These are phyloP conservation scores for Cystobasidium pallidum DNA, from an alignment of 1,284 basidiomycete genomes.

Conservation along the genomic window DNA sequence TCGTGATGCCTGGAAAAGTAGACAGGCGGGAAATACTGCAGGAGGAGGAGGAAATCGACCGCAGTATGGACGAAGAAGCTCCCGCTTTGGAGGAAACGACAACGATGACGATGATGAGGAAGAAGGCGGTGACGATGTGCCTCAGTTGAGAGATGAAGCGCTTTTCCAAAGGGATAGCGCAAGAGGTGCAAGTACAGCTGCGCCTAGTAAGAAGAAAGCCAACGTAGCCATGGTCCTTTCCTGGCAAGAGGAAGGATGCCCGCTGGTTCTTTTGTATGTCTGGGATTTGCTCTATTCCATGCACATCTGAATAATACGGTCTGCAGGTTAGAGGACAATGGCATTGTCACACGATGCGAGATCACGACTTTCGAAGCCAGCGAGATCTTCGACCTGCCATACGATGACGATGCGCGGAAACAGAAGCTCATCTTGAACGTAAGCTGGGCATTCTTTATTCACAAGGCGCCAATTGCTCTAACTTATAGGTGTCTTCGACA, in stretches of 20 bases:
- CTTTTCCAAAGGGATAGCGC: constrained; percentile 25
- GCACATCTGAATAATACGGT: constrained; percentile 14
- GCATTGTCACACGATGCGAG: constrained; percentile 85
- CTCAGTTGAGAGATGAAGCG: constrained; percentile 26
- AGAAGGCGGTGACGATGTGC: constrained; percentile 39
- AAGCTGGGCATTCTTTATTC: constrained; percentile 34
- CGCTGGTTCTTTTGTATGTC: constrained; percentile 80
- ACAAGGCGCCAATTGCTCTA: not conserved
- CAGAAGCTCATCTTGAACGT: constrained; percentile 86
- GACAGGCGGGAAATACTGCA: constrained; percentile 21
- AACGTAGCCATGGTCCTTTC: constrained; percentile 81
- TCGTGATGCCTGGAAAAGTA: constrained; percentile 56
- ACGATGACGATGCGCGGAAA: constrained; percentile 70
- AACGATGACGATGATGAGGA: constrained; percentile 37
- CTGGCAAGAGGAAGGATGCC: constrained; percentile 77
- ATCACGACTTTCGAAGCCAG: constrained; percentile 84
- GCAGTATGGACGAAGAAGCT: constrained; percentile 43
- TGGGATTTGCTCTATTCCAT: no score
- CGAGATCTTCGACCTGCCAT: constrained; percentile 74
- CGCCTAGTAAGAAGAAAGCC: constrained; percentile 63
- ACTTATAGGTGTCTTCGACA: not conserved
- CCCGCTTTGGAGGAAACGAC: constrained; percentile 21
- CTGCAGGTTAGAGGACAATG: constrained; percentile 76
- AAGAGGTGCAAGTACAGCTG: constrained; percentile 55
- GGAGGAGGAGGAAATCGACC: constrained; percentile 51